Evolutionary conservation across 495 filamentous ascomycete genomes (phyloP).

Genomic region (Aspergillus avenaceus): DNA sequence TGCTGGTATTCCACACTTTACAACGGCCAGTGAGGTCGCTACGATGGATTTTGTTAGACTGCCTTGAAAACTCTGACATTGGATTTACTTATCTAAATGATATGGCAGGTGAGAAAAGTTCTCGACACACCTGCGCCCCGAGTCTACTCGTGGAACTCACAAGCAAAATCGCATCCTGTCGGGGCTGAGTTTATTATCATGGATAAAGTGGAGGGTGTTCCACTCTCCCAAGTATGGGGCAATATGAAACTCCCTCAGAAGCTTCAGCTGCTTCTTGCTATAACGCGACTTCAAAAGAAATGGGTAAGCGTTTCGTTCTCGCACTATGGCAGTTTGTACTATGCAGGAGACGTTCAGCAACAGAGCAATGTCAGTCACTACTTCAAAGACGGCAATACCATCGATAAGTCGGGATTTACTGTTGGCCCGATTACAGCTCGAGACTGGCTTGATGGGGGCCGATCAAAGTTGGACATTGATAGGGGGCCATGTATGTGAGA

Average conservation of each 20-base stretch:
- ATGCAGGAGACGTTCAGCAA: slow-evolving; percentile 17
- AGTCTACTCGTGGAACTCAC: slow-evolving; percentile 26
- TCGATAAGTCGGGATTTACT: slow-evolving; percentile 25
- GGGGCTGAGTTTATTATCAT: slow-evolving; percentile 36
- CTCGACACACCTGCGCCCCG: slow-evolving; percentile 23
- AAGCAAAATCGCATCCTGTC: slow-evolving; percentile 23
- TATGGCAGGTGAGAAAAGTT: slow-evolving; percentile 17
- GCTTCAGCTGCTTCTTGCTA: slow-evolving; percentile 26
- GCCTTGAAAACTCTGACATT: slow-evolving; percentile 4
- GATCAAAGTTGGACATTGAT: slow-evolving; percentile 24
- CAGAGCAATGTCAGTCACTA: slow-evolving; percentile 13
- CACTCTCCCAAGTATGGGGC: slow-evolving; percentile 26
- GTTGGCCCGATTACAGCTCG: slow-evolving; percentile 30
- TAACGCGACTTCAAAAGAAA: slow-evolving; percentile 27
- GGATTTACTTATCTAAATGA: slow-evolving; percentile 8
- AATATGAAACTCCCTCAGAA: slow-evolving; percentile 24
- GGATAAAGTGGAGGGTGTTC: slow-evolving; percentile 25
- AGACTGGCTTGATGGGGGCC: slow-evolving; percentile 27
- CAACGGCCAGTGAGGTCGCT: slow-evolving; percentile 37
- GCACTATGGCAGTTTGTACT: slow-evolving; percentile 31
- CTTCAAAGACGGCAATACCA: slow-evolving; percentile 17
- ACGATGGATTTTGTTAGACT: slow-evolving; percentile 37
- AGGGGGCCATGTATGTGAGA: slow-evolving; percentile 25
- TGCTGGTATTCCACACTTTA: slow-evolving; percentile 29
- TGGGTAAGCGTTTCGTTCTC: slow-evolving; percentile 28